Evolutionary conservation across 306 rosid species (phyloP), one percentile per base, ranked within the genome.

Genomic region (Pterocarpus santalinus): DNA sequence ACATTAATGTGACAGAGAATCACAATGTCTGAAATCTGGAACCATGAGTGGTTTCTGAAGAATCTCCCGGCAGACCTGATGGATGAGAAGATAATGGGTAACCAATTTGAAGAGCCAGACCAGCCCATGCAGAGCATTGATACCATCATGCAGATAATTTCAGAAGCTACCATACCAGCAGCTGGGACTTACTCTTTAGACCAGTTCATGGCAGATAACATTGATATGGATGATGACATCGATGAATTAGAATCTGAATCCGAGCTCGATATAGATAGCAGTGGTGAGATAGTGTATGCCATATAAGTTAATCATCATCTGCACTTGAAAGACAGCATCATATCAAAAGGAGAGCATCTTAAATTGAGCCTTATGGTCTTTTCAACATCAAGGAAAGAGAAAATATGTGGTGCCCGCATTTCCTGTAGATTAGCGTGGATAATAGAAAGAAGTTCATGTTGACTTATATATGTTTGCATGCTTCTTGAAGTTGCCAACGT

Each of bases 261-360:
- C 1, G 92, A 94, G 75, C 97, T 94, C 10, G 98, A 89, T 58
- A 84, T 91, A 16, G 98, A 94, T 77, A 94, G 97, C 88, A 94
- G 98, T 38, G 98, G 92, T 75, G 97, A 94, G 84, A 94, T 94
- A 66, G 94, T 94, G 69, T 94, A 90, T 85, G 98, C 98, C 46
- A 82, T 91, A 56, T 90, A 80, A 81, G 65, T 44, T 46, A 65
- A 32, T 44, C 32, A 11, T 74, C 17, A 34, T 70, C n/a, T 30
- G 73, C 65, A 57, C 28, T 66, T 57, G 64, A 69, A 73, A 66
- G 52, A 38, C 75, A 34, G 4, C 65, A 73, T 81, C 66, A 52
- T 34, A 33, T 7, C 47, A 1, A 65, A 58, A 39, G 60, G 65
- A 66, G 17, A 49, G 49, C 76, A 57, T 67, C 58, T 61, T 71